Evolutionary conservation across 768 basidiomycete species (phyloP).

Genomic region (Omphalotus guepiniiformis): DNA sequence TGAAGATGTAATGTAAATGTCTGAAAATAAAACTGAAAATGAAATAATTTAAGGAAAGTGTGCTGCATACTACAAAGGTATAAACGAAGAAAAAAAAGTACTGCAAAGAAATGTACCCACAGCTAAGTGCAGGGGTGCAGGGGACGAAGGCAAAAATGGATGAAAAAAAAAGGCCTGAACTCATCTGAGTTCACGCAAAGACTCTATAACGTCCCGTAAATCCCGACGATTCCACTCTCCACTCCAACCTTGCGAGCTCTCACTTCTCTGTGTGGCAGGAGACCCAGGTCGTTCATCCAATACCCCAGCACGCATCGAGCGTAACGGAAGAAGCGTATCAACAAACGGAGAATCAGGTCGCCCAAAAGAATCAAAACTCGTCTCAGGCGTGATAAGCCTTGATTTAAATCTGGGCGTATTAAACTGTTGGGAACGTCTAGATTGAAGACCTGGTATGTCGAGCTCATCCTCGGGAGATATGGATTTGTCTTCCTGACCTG

Average conservation of each 20-base stretch:
- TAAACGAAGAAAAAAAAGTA: not conserved
- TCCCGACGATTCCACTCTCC: conserved; percentile 4
- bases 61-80: not conserved
- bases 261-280: not conserved
- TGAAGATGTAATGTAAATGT: not conserved
- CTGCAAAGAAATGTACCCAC: not conserved
- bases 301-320: not conserved
- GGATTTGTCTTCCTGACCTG: not conserved
- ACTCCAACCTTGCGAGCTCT: not conserved
- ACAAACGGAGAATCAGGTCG: not conserved
- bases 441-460: not conserved
- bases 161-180: too few relatives aligned
- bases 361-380: not conserved
- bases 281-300: not conserved
- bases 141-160: too few relatives aligned
- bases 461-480: not conserved
- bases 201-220: conserved; percentile 2
- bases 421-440: not conserved
- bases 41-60: not conserved
- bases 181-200: conserved; percentile 2
- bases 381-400: not conserved
- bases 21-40: not conserved
- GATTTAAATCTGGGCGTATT: not conserved
- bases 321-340: not conserved
- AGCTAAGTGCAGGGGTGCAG: not conserved